Percentiles rank a stretch among this genome's conserved stretches.
These are phyloP conservation scores for Aspergillus thermomutatus DNA, from an alignment of 2,329 filamentous ascomycete species.

Conservation along the genomic window DNA sequence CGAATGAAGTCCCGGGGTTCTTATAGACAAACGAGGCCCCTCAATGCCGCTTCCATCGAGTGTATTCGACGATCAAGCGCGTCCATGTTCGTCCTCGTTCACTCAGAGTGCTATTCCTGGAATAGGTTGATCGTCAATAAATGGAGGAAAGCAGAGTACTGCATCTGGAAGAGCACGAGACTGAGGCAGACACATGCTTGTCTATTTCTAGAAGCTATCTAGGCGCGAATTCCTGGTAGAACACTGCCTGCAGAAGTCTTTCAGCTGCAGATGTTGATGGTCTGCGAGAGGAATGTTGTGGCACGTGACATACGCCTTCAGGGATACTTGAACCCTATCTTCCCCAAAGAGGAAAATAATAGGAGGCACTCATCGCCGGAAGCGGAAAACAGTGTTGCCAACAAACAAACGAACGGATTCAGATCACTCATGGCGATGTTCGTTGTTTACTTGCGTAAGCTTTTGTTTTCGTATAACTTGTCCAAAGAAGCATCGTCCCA, in stretches of 20 bases:
- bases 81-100: not conserved
- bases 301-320: not conserved
- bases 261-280: not conserved
- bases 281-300: not conserved
- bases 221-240: not conserved
- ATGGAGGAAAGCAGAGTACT: not conserved
- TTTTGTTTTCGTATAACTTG: not conserved
- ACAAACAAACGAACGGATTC: not conserved
- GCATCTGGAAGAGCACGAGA: not conserved
- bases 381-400: not conserved
- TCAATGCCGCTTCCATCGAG: not conserved
- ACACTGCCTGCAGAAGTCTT: not conserved
- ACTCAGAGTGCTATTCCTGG: not conserved
- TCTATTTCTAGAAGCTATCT: not conserved
- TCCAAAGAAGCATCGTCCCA: too few relatives aligned
- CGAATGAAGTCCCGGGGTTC: not conserved
- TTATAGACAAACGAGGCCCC: not conserved
- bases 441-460: not conserved
- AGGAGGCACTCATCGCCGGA: not conserved
- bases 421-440: not conserved
- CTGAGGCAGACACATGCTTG: not conserved
- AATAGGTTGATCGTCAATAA: not conserved
- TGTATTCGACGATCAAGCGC: not conserved
- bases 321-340: not conserved
- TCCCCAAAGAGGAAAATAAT: not conserved